A percentile compares a stretch with the other conserved stretches of the same genome.
Conservation (phyloP, 768 basidiomycete species). For the Russula brevipes region DNA sequence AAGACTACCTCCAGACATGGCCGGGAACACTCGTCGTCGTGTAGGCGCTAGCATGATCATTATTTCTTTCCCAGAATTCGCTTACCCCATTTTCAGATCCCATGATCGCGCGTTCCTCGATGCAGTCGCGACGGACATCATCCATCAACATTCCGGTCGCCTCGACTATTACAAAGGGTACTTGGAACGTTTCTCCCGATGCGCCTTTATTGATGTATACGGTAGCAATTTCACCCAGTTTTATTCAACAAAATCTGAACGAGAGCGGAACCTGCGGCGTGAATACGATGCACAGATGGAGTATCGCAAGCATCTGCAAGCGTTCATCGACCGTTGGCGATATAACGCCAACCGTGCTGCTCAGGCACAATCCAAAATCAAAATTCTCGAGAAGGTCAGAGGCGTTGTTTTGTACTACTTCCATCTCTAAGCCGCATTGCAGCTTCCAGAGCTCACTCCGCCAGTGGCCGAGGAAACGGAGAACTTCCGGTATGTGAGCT, state of each 20-base stretch:
- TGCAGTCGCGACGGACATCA: conserved; percentile 94
- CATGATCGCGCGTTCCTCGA: conserved; percentile 99
- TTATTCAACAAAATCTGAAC: conserved; percentile 96
- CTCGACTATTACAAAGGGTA: conserved; percentile 98
- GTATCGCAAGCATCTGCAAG: conserved; percentile 91
- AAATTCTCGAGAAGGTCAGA: conserved; percentile 64
- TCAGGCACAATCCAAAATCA: conserved; percentile 76
- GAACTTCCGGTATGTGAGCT: conserved; percentile 67
- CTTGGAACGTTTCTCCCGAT: conserved; percentile 13
- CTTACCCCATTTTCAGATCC: conserved; percentile 46
- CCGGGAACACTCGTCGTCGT: conserved; percentile 87
- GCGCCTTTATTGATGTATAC: conserved; percentile 6
- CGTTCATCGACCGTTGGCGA: conserved; percentile 97
- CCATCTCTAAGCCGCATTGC: background rate
- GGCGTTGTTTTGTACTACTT: background rate
- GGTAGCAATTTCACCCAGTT: conserved; percentile 95
- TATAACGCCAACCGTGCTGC: conserved; percentile 95
- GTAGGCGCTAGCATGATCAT: conserved; percentile 42
- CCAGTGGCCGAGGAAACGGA: conserved; percentile 92
- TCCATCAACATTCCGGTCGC: conserved; percentile 90
- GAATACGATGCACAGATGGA: conserved; percentile 97
- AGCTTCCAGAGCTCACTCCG: conserved; percentile 90
- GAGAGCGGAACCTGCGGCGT: conserved; percentile 83
- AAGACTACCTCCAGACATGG: conserved; percentile 97
- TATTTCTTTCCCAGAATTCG: background rate